Conservation (phyloP, 2,329 filamentous ascomycete genomes). For the Harringtonia lauricola region DNA sequence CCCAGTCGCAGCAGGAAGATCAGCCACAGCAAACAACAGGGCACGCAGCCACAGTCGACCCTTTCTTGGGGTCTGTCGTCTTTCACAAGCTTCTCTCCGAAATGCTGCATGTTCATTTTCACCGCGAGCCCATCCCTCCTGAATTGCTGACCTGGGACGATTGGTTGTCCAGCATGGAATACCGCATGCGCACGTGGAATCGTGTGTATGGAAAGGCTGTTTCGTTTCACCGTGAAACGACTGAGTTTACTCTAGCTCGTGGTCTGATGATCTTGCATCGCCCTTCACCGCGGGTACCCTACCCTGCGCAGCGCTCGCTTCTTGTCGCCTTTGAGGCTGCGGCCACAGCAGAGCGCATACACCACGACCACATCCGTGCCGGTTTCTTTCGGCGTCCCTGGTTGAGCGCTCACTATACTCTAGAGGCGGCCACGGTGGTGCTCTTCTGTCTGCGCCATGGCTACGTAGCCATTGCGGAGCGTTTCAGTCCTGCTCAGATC, state of each 20-base stretch:
- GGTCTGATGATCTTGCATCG: conserved; percentile 9
- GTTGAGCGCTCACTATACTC: conserved; percentile 10
- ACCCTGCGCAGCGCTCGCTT: conserved; percentile 4
- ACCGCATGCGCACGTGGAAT: conserved; percentile 5
- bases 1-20: too few relatives aligned
- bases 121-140: conserved; percentile 6
- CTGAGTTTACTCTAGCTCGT: conserved; percentile 4
- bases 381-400: conserved; percentile 10
- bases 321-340: conserved; percentile 10
- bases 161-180: conserved; percentile 9
- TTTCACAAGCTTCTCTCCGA: conserved; percentile 8
- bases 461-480: conserved; percentile 17
- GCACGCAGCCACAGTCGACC: background rate
- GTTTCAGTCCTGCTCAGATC: conserved; percentile 17
- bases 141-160: conserved; percentile 6
- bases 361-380: conserved; percentile 5
- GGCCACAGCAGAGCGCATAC: conserved; percentile 8
- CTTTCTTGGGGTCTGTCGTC: conserved; percentile 5
- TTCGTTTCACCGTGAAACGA: background rate
- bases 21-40: too few relatives aligned
- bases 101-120: conserved; percentile 11
- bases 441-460: conserved; percentile 20
- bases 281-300: conserved; percentile 9
- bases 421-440: conserved; percentile 13
- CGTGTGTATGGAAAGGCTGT: background rate